Evolutionary conservation across 495 filamentous ascomycete genomes (phyloP), one percentile per base, ranked within the genome.

Genomic region (Daldinia vernicosa): DNA sequence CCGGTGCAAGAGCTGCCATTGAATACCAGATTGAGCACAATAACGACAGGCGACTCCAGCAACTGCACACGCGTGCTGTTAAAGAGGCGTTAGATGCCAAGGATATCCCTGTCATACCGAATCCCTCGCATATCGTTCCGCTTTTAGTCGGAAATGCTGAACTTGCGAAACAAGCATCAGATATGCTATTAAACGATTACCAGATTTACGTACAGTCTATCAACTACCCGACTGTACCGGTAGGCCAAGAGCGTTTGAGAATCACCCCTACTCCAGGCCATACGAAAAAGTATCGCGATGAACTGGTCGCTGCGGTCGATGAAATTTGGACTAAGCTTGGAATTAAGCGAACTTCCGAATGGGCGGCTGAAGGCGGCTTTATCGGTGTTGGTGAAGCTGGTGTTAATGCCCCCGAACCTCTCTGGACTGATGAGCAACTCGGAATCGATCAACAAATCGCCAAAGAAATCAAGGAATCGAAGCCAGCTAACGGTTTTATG

Each of bases 121-220:
- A 99, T 80, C 96, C 95, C 0, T 93, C 90, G 24, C 95, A 99
- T 81, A 99, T 99, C 80, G 86, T 99, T 57, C 95, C 95, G 12
- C 87, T 98, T 50, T 86, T 99, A 6, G 95, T 99, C 50, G 95
- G 95, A 33, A 93, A 95, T 74, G 95, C 96, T 33, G 94, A 94
- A 78, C 83, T 97, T n/a, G 95, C 95, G 50, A 96, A 93, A 82
- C 81, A 89, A 72, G 95, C 96, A 6, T 93, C 89, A 28, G 95
- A 99, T 77, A 87, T 94, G 76, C 89, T 97, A 6, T 84, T 99
- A 8, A 89, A 92, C 66, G 89, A 95, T 63, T 90, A 95, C 80
- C 88, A 88, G 52, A 98, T 99, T 79, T 98, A 99, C 76, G 95
- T 99, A 14, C 95, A 99, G 80, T 93, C 93, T 63, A 98, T 99